Base-by-base conservation (phyloP, 495 filamentous ascomycete genomes). In the Annulohypoxylon stygium region DNA sequence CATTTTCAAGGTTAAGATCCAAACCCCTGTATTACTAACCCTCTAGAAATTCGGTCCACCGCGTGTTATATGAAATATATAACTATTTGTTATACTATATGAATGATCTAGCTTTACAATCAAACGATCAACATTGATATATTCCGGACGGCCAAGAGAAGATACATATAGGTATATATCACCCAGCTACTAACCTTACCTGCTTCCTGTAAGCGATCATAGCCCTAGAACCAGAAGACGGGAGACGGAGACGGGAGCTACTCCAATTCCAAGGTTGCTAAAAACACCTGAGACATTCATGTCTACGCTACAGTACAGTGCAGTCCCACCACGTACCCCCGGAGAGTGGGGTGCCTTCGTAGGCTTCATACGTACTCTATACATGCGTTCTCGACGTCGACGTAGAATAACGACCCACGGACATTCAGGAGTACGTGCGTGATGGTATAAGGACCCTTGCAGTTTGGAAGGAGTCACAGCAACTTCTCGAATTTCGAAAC, bases 271-370 rank as follows among this genome's bases (percentile, higher is more conserved):
- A 30, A 30, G 5, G 30, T 30, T 60, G 33, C 60, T 51, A 63
- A 54, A 41, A 65, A 26, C 26, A 14, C 63, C 72, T 71, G 72
- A 75, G 72, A 75, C 72, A 34, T 73, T 66, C 60, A 66, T 50
- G 53, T 45, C 26, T 18, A 47, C 18, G 43, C 30, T 30, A 30
- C 30, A 30, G 37, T 57, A 47, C 18, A 51, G 37, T 57, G 36
- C 18, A 51, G 37, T 57, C 43, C 65, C 53, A 57, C 53, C 39
- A 43, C n/a, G 26, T 54, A 36, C 50, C 50, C 59, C 43, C 48
- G 14, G 34, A 60, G 26, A 41, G 64, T 67, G 47, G 63, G 26
- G 55, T 33, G 20, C 48, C 14, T 30, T 36, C 30, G 41, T 64
- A 41, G 25, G 25, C 69, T 59, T 48, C 59, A 55, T 60, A 57